A percentile compares a stretch with the other conserved stretches of the same genome.
phyloP scores from a whole-genome alignment of 2,329 filamentous ascomycete genomes.

The Hymenoscyphus repandus region DNA sequence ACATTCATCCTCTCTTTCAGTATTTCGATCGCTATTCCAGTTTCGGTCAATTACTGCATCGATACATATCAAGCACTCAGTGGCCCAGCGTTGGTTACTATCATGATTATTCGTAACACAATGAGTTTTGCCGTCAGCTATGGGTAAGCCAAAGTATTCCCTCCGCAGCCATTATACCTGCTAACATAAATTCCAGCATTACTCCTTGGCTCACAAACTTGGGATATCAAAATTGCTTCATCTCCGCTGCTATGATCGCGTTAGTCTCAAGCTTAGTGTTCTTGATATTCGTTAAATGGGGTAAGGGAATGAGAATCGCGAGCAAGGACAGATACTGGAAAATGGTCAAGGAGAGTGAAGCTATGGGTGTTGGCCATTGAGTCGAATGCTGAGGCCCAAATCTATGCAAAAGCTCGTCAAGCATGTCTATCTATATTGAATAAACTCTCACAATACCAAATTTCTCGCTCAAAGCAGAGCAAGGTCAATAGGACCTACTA shows the following conservation, averaged over 20 bases:
- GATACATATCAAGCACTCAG: constrained; percentile 42
- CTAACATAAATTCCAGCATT: constrained; percentile 19
- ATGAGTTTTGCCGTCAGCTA: constrained; percentile 46
- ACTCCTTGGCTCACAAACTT: constrained; percentile 38
- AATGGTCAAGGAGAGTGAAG: constrained; percentile 17
- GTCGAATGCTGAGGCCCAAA: neutral
- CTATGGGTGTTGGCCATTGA: constrained; percentile 20
- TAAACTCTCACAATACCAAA: too few relatives aligned
- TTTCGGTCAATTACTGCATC: constrained; percentile 42
- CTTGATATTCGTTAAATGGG: constrained; percentile 20
- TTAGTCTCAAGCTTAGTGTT: constrained; percentile 17
- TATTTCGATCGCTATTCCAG: constrained; percentile 35
- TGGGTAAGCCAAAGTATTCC: constrained; percentile 26
- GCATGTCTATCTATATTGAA: too few relatives aligned
- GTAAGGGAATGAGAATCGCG: constrained; percentile 15
- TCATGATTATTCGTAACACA: constrained; percentile 43
- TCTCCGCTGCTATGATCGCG: constrained; percentile 33
- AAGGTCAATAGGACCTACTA: too few relatives aligned
- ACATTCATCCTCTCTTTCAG: constrained; percentile 37
- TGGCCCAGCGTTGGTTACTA: constrained; percentile 43
- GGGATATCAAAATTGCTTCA: constrained; percentile 38
- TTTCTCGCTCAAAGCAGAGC: too few relatives aligned
- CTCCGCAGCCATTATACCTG: too few relatives aligned
- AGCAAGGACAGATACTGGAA: constrained; percentile 19
- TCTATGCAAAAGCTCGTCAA: too few relatives aligned